A percentile compares a stretch with the other conserved stretches of the same genome.
Conservation (phyloP, 306 rosid species). For the Purshia tridentata region DNA sequence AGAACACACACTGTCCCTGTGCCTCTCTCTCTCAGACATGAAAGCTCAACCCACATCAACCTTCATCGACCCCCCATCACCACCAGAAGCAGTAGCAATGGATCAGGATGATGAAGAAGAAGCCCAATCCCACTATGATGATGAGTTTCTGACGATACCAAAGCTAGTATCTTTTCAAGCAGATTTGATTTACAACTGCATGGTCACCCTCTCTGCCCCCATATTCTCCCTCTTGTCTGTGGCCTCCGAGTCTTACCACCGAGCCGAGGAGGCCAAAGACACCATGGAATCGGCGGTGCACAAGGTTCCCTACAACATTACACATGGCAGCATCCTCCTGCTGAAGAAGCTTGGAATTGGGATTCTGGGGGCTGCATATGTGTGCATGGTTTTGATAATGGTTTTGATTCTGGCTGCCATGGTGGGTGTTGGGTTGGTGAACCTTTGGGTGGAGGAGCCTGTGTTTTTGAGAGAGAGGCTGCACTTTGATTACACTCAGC, state of each 20-base stretch:
- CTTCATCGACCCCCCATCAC: slow-evolving; percentile 3
- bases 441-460: slow-evolving; percentile 69
- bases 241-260: slow-evolving; percentile 44
- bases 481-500: slow-evolving; percentile 68
- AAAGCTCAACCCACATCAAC: background rate
- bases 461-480: slow-evolving; percentile 44
- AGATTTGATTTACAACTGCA: slow-evolving; percentile 47
- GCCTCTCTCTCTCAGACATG: background rate
- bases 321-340: slow-evolving; percentile 23
- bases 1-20: background rate
- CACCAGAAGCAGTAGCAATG: slow-evolving; percentile 25
- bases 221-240: slow-evolving; percentile 32
- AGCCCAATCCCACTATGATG: background rate
- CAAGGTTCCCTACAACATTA: slow-evolving; percentile 34
- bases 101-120: slow-evolving; percentile 29
- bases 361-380: slow-evolving; percentile 49
- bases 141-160: slow-evolving; percentile 16
- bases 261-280: slow-evolving; percentile 37
- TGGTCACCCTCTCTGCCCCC: slow-evolving; percentile 44
- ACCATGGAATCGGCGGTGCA: slow-evolving; percentile 41
- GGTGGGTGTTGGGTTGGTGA: slow-evolving; percentile 53
- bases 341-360: slow-evolving; percentile 52
- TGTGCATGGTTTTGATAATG: slow-evolving; percentile 46
- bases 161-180: slow-evolving; percentile 42
- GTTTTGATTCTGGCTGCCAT: slow-evolving; percentile 43